phyloP scores from a whole-genome alignment of 306 rosid species.

The Dalbergia oliveri region DNA sequence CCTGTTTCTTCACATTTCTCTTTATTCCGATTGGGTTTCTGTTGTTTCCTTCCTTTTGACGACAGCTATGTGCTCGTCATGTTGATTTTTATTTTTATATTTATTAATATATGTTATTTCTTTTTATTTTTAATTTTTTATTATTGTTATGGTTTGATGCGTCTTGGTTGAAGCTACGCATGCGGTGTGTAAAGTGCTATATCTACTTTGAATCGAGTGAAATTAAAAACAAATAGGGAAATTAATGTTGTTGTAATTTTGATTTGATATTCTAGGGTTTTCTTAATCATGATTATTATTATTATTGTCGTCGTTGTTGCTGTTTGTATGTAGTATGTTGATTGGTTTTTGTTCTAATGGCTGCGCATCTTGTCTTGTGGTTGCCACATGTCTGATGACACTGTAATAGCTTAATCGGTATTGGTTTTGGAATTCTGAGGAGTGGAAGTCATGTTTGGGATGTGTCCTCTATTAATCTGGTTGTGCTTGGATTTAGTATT shows the following conservation, averaged over 20 bases:
- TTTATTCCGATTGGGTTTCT: constrained; percentile 22
- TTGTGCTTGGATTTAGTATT: background rate
- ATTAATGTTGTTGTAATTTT: background rate
- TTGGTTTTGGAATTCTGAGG: background rate
- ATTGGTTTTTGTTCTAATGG: constrained; percentile 6
- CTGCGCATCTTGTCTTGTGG: background rate
- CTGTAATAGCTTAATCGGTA: background rate
- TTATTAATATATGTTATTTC: too few species aligned
- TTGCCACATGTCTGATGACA: background rate
- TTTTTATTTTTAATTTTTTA: background rate
- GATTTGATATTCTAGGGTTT: constrained; percentile 1
- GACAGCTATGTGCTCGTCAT: background rate
- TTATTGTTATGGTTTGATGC: constrained; percentile 10
- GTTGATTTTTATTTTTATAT: background rate
- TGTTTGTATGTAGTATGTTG: background rate
- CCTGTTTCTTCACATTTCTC: constrained; percentile 4
- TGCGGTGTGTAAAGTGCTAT: background rate
- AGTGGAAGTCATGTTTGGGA: background rate
- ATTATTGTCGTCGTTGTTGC: background rate
- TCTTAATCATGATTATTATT: background rate
- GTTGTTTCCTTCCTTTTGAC: background rate
- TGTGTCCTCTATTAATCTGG: background rate
- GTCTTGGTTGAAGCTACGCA: constrained; percentile 1
- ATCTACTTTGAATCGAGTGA: constrained; percentile 2
- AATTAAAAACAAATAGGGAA: background rate